Conservation (phyloP, 352 stramenopile species). For the Pythium insidiosum region DNA sequence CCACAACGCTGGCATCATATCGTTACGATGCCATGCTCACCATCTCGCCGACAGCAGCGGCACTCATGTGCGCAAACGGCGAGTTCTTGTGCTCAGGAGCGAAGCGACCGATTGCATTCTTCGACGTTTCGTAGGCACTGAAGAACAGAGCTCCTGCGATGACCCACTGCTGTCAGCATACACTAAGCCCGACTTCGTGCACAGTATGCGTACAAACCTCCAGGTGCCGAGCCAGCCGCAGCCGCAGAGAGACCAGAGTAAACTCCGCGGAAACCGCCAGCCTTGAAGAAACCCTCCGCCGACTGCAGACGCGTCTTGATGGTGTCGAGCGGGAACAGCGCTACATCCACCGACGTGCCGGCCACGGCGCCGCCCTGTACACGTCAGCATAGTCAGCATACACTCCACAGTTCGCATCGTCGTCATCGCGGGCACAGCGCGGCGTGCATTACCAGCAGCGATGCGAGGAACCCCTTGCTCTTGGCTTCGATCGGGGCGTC, state of each 20-base stretch:
- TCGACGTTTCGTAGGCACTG: slow-evolving; percentile 87
- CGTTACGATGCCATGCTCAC: slow-evolving; percentile 21
- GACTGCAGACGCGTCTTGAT: slow-evolving; percentile 98
- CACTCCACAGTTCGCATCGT: no score
- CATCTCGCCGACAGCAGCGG: slow-evolving; percentile 93
- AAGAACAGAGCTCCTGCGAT: slow-evolving; percentile 80
- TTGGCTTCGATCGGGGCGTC: slow-evolving; percentile 22
- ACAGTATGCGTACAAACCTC: slow-evolving; percentile 70
- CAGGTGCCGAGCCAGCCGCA: slow-evolving; percentile 86
- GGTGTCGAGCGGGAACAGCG: slow-evolving; percentile 98
- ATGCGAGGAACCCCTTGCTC: slow-evolving; percentile 53
- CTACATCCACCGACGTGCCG: slow-evolving; percentile 96
- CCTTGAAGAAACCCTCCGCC: slow-evolving; percentile 94
- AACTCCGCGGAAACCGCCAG: slow-evolving; percentile 93
- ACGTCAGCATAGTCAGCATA: no score
- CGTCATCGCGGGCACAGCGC: no score
- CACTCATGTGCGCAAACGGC: slow-evolving; percentile 92
- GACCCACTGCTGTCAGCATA: no score
- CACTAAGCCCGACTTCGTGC: no score
- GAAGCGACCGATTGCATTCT: slow-evolving; percentile 52
- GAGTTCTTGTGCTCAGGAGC: slow-evolving; percentile 69
- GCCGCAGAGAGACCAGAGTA: slow-evolving; percentile 90
- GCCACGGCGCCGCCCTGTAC: slow-evolving; percentile 88
- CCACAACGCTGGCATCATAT: no score
- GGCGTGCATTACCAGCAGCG: slow-evolving; percentile 38